Base-by-base conservation (phyloP, 768 basidiomycete genomes). In the Rhodotorula paludigena region DNA sequence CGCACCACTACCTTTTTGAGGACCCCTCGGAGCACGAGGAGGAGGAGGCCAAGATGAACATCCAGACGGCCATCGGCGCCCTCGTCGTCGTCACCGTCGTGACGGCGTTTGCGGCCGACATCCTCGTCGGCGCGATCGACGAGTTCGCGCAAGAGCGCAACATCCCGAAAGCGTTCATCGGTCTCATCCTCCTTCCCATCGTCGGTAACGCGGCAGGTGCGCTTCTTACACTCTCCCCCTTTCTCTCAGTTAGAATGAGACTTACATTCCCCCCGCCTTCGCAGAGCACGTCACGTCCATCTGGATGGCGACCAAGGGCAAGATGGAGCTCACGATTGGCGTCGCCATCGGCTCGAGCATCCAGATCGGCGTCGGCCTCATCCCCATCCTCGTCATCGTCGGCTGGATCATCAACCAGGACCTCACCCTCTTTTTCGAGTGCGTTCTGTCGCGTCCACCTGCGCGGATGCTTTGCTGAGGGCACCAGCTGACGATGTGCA, bases 71-170 rank as follows among this genome's bases (percentile, higher is more conserved):
- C 21, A 51, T 64, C 21, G 56, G n/a, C 60, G 87, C 88, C 59
- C 81, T 96, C 12, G 80, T 92, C 42, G 76, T 79, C 42, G 85
- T 90, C 20, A 93, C 92, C 3, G 80, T 93, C 53, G 76, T 89
- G 53, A 94, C 91, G 1, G 84, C 89, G 0, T 90, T 94, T 80
- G 90, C 89, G 72, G 92, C 92, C 36, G 92, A 96, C 77, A 89
- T 85, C 75, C 79, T 91, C 77, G 91, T 94, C 44, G 88, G 87
- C 5, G 90, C 89, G 7, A 94, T 96, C 70, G 92, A 94, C 77
- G 91, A 93, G 77, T 90, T 89, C 33, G 90, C 92, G 5, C 81
- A 84, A 20, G 82, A 87, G 47, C 92, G 90, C 78, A 77, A 82
- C 60, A 88, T 96, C 60, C 89, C 90, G 0, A 90, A 89, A 78